A percentile compares a stretch with the other conserved stretches of the same genome.
Evolutionary conservation across 2,329 filamentous ascomycete species (phyloP).

Genomic region (Xylariales sp.): DNA sequence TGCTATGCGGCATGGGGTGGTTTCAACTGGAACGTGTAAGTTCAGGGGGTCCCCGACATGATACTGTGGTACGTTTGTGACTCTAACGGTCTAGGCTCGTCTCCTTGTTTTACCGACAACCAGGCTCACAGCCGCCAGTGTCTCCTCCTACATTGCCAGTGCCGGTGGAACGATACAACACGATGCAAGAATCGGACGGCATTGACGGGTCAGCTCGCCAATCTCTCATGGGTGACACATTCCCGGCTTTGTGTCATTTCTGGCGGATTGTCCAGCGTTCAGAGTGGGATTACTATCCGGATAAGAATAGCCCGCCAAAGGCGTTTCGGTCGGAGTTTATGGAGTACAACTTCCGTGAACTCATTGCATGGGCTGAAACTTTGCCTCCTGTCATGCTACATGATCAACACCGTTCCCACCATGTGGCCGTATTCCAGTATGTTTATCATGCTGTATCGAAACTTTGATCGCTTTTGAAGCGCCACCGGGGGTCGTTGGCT

Average conservation of each 20-base stretch:
- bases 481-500: not conserved
- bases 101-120: constrained; percentile 28
- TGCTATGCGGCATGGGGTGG: constrained; percentile 28
- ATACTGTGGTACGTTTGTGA: not conserved
- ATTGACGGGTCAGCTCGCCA: constrained; percentile 11
- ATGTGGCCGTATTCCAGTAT: constrained; percentile 33
- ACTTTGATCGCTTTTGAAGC: not conserved
- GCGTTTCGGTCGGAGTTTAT: constrained; percentile 21
- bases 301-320: constrained; percentile 7
- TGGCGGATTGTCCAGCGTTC: constrained; percentile 30
- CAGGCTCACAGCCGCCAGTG: constrained; percentile 20
- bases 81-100: constrained; percentile 21
- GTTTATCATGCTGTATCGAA: constrained; percentile 13
- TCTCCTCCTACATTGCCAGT: constrained; percentile 21
- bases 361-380: constrained; percentile 33
- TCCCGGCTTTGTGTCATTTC: constrained; percentile 29
- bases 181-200: not conserved
- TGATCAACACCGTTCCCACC: constrained; percentile 23
- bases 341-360: constrained; percentile 34
- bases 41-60: not conserved
- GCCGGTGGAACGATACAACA: constrained; percentile 10
- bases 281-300: not conserved
- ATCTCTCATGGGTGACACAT: constrained; percentile 19
- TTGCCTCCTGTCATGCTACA: constrained; percentile 24
- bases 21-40: constrained; percentile 36